Evolutionary conservation across 176 grass and related monocot genomes (phyloP), one percentile per base, ranked within the genome.

Genomic region (Poa pratensis): DNA sequence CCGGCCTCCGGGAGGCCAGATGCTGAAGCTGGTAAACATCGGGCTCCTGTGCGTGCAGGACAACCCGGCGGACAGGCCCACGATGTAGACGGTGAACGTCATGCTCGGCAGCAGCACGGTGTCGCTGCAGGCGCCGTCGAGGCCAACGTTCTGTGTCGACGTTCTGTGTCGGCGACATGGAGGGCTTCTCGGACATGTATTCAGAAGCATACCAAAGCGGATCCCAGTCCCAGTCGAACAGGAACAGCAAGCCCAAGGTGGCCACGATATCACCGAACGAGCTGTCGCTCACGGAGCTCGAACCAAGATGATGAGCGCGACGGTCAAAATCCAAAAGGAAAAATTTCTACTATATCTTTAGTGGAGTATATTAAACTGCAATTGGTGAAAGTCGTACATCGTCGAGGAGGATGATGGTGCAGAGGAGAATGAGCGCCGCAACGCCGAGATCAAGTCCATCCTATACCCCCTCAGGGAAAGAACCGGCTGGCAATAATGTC

Each of bases 1-100:
- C 17, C 60, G 34, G 35, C 32, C 74, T 15, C 53, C 58, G 3
- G 42, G 19, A 22, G 77, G 52, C 35, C 74, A 93, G 75, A 82
- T 88, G 60, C 17, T 81, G 51, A 82, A 81, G 77, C 75, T 70
- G 14, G 50, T 94, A 13, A 82, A 92, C 81, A 62, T 92, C 39
- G 92, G 75, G 19, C 34, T 97, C 42, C 77, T 92, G 6, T 97
- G 94, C 30, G 86, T 92, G 24, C 94, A 97, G 76, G 92, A 97
- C 46, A 76, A 37, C 68, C 85, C 78, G 4, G 27, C 54, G 16
- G 79, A 95, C 3, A 46, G 93, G 75, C 90, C 93, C n/a, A 65
- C 13, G 43, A 88, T 92, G 88, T 90, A 85, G 48, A 51, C 83
- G 6, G 87, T 90, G 27, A 85, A 63, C 13, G 86, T 88, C 40